A percentile compares a stretch with the other conserved stretches of the same genome.
Conservation (phyloP, 495 filamentous ascomycete species). For the Trichocladium antarcticum region DNA sequence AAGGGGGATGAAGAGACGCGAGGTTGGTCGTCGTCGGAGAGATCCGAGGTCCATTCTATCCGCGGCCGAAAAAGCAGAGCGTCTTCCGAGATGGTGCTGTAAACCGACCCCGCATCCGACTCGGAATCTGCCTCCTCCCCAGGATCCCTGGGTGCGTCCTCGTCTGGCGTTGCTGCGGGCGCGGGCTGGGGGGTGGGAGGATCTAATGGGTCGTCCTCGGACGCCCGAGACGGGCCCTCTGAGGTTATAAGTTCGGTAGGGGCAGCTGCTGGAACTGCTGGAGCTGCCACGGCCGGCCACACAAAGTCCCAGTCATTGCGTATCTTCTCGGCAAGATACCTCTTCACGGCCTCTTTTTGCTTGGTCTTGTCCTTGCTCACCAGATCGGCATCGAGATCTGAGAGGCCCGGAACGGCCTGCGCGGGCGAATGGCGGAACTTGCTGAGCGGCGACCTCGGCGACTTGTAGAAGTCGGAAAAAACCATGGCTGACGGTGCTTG, state of each 20-base stretch:
- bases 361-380: conserved; percentile 43
- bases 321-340: conserved; percentile 42
- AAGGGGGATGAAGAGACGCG: conserved; percentile 36
- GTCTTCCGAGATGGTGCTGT: conserved; percentile 40
- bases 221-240: neutral
- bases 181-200: neutral
- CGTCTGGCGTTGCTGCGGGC: conserved; percentile 5
- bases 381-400: conserved; percentile 43
- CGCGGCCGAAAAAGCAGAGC: conserved; percentile 31
- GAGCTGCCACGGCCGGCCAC: conserved; percentile 26
- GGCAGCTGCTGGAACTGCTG: neutral
- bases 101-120: conserved; percentile 33
- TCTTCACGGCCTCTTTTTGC: conserved; percentile 44
- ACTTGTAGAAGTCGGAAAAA: conserved; percentile 31
- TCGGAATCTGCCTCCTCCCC: conserved; percentile 29
- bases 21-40: conserved; percentile 32
- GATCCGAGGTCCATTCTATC: conserved; percentile 38
- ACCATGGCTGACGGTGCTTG: conserved; percentile 21
- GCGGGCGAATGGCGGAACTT: conserved; percentile 31
- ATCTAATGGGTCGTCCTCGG: neutral
- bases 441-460: conserved; percentile 29
- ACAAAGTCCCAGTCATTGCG: conserved; percentile 48
- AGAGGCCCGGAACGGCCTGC: conserved; percentile 12
- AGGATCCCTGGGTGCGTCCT: conserved; percentile 14
- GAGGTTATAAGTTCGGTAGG: neutral